A percentile compares a stretch with the other conserved stretches of the same genome.
phyloP scores from a whole-genome alignment of 371 early-diverging fungal genomes.

The Hamiltosporidium tvaerminnensis region DNA sequence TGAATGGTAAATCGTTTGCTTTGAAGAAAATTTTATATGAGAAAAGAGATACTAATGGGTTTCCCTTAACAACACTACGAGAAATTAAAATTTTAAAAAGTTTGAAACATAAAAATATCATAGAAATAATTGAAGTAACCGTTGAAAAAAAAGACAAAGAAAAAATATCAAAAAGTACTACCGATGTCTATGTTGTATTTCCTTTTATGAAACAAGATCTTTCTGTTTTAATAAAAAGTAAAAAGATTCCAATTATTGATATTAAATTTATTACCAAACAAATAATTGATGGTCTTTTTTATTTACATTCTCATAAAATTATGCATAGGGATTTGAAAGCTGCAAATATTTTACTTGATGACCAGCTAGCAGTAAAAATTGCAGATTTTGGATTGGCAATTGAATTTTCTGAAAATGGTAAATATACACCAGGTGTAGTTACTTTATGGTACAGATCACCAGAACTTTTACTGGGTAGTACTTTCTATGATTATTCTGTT shows the following conservation, averaged over 20 bases:
- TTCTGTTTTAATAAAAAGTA: conserved; percentile 48
- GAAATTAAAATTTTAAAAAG: conserved; percentile 84
- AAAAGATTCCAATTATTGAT: conserved; percentile 56
- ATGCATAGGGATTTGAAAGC: conserved; percentile 90
- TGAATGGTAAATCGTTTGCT: conserved; percentile 74
- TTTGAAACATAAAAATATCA: conserved; percentile 69
- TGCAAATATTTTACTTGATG: conserved; percentile 74
- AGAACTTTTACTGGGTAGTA: conserved; percentile 77
- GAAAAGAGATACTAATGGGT: conserved; percentile 70
- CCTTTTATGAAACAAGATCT: conserved; percentile 92
- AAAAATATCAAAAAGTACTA: background rate
- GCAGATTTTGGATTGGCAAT: conserved; percentile 86
- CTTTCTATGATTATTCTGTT: background rate
- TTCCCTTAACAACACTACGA: conserved; percentile 79
- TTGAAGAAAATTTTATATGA: conserved; percentile 85
- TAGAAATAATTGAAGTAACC: conserved; percentile 81
- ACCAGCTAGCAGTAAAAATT: conserved; percentile 65
- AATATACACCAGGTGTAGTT: conserved; percentile 85
- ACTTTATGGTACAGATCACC: conserved; percentile 91
- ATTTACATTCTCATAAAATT: conserved; percentile 80
- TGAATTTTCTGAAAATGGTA: background rate
- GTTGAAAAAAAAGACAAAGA: conserved; percentile 63
- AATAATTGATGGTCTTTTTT: conserved; percentile 68
- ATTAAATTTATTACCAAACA: conserved; percentile 71
- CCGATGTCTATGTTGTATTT: conserved; percentile 73